Evolutionary conservation across 257 asterid species (phyloP).

Genomic region (Ballota nigra): DNA sequence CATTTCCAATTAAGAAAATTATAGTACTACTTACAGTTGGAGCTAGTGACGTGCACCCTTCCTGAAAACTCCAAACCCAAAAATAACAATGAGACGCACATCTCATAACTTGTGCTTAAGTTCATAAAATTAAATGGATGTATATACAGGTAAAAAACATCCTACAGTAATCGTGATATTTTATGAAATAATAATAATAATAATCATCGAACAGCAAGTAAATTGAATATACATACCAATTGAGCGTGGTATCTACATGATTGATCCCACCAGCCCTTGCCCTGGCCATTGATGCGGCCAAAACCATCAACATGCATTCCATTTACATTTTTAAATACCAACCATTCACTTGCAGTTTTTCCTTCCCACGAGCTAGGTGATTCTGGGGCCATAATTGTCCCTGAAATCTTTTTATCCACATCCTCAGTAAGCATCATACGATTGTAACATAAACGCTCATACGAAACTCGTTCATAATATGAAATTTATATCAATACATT

Average conservation of each 20-base stretch:
- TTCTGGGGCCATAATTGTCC: conserved; percentile 57
- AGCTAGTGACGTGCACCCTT: conserved; percentile 63
- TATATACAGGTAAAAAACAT: too few species aligned
- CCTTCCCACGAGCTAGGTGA: conserved; percentile 51
- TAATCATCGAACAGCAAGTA: too few species aligned
- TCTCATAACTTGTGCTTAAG: neutral
- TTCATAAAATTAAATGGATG: neutral
- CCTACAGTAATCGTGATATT: too few species aligned
- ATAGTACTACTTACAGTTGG: conserved; percentile 63
- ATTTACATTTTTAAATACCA: conserved; percentile 38
- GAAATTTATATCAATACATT: too few species aligned
- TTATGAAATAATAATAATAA: too few species aligned
- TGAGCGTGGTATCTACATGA: conserved; percentile 58
- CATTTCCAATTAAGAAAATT: neutral
- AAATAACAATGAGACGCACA: neutral
- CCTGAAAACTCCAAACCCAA: conserved; percentile 25
- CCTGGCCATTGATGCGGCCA: conserved; percentile 57
- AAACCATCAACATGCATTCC: conserved; percentile 54
- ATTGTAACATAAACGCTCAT: too few species aligned
- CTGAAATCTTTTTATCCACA: conserved; percentile 30
- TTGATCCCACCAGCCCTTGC: conserved; percentile 82
- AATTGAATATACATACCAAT: conserved; percentile 38
- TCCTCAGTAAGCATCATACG: neutral
- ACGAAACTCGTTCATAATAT: too few species aligned
- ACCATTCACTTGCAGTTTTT: conserved; percentile 56